Evolutionary conservation across 768 basidiomycete genomes (phyloP).

Genomic region (Neoboletus subvelutipes): DNA sequence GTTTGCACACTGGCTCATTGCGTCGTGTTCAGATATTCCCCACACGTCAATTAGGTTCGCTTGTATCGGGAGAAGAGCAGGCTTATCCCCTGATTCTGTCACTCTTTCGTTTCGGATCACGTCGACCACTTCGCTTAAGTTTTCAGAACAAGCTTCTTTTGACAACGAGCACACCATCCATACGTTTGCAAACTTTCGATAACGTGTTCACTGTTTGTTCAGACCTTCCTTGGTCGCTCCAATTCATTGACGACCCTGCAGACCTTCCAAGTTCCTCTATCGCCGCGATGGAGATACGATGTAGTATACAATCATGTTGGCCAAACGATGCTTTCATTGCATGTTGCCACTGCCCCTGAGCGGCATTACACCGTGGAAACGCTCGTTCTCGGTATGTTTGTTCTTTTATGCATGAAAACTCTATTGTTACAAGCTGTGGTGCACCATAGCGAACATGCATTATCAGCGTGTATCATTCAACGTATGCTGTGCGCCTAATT

Average conservation of each 20-base stretch:
- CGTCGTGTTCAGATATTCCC: constrained; percentile 5
- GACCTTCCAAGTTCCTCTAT: constrained; percentile 22
- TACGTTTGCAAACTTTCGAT: constrained; percentile 11
- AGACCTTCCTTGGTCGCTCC: constrained; percentile 12
- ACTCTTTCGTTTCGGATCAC: constrained; percentile 4
- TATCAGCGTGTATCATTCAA: constrained; percentile 27
- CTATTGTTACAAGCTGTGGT: constrained; percentile 22
- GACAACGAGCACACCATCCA: not conserved
- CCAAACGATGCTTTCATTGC: constrained; percentile 14
- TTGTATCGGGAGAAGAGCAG: constrained; percentile 1
- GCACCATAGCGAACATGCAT: constrained; percentile 24
- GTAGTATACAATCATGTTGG: constrained; percentile 3
- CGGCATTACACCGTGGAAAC: constrained; percentile 26
- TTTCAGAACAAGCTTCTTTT: not conserved
- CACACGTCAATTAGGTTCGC: constrained; percentile 15
- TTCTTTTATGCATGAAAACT: constrained; percentile 15
- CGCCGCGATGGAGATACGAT: constrained; percentile 26
- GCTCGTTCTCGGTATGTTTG: constrained; percentile 8
- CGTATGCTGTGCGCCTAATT: constrained; percentile 21
- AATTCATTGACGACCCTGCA: constrained; percentile 25
- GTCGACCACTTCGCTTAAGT: constrained; percentile 7
- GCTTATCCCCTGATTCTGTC: constrained; percentile 7
- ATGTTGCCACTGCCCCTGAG: constrained; percentile 27
- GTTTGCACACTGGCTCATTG: constrained; percentile 5
- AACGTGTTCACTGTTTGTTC: constrained; percentile 12